These are phyloP conservation scores for Kandelia obovata DNA, from an alignment of 345 rosid species.

Conservation along the genomic window DNA sequence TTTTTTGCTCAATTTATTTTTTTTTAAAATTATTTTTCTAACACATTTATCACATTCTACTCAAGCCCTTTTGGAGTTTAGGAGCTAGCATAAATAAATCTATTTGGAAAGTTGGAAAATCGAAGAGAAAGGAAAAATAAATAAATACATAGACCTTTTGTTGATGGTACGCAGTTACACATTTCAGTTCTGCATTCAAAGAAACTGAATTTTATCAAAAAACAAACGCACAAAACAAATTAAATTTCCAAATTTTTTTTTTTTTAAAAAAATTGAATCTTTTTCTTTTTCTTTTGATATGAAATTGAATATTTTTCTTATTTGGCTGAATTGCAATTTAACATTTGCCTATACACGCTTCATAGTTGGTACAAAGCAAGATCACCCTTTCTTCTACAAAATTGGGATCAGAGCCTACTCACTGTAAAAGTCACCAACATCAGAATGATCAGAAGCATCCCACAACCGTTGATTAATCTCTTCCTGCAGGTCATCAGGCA, in stretches of 20 bases:
- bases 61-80: too few species aligned
- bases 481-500: conserved; percentile 78
- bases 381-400: conserved; percentile 16
- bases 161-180: too few species aligned
- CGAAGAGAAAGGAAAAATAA: too few species aligned
- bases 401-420: conserved; percentile 48
- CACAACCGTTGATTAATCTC: conserved; percentile 79
- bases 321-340: conserved; percentile 7
- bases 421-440: conserved; percentile 43
- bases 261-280: not conserved
- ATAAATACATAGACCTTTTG: too few species aligned
- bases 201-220: too few species aligned
- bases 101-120: too few species aligned
- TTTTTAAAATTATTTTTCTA: too few species aligned
- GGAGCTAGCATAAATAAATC: too few species aligned
- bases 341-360: conserved; percentile 9
- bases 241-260: not conserved
- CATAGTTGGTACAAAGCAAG: not conserved
- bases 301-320: not conserved
- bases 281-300: not conserved
- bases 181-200: too few species aligned
- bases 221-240: not conserved
- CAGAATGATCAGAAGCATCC: conserved; percentile 45
- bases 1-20: too few species aligned
- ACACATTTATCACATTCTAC: too few species aligned